phyloP scores from a whole-genome alignment of 306 rosid species.

The Lablab purpureus region DNA sequence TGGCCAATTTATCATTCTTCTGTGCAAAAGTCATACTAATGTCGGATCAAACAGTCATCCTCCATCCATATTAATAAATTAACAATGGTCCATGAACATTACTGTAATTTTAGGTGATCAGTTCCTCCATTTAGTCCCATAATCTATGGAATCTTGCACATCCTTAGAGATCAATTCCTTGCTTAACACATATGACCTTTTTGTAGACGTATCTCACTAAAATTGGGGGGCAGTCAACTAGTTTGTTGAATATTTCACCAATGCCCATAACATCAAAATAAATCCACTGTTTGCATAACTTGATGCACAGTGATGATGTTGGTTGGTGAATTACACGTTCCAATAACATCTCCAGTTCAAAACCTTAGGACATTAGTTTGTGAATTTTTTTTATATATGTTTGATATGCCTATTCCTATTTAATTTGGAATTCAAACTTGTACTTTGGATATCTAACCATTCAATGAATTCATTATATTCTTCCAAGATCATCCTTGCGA shows the following conservation, averaged over 20 bases:
- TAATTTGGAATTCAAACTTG: too few relatives aligned
- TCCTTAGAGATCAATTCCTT: slow-evolving; percentile 54
- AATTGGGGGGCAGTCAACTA: slow-evolving; percentile 47
- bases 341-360: too few relatives aligned
- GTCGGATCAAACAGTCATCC: slow-evolving; percentile 45
- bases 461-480: too few relatives aligned
- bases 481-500: too few relatives aligned
- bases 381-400: too few relatives aligned
- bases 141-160: slow-evolving; percentile 62
- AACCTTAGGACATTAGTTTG: too few relatives aligned
- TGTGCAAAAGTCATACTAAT: slow-evolving; percentile 52
- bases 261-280: slow-evolving; percentile 48
- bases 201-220: slow-evolving; percentile 39
- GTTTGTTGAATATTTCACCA: slow-evolving; percentile 37
- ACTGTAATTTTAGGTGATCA: slow-evolving; percentile 66
- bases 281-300: slow-evolving; percentile 46
- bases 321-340: too few relatives aligned
- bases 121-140: slow-evolving; percentile 76
- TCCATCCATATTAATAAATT: slow-evolving; percentile 14
- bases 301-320: slow-evolving; percentile 46
- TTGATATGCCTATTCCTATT: too few relatives aligned
- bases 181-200: slow-evolving; percentile 46
- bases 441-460: too few relatives aligned
- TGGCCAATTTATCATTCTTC: slow-evolving; percentile 55
- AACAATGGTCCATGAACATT: slow-evolving; percentile 49